These are phyloP conservation scores for Purpureocillium takamizusanense DNA, from an alignment of 2,329 filamentous ascomycete species.

Conservation along the genomic window DNA sequence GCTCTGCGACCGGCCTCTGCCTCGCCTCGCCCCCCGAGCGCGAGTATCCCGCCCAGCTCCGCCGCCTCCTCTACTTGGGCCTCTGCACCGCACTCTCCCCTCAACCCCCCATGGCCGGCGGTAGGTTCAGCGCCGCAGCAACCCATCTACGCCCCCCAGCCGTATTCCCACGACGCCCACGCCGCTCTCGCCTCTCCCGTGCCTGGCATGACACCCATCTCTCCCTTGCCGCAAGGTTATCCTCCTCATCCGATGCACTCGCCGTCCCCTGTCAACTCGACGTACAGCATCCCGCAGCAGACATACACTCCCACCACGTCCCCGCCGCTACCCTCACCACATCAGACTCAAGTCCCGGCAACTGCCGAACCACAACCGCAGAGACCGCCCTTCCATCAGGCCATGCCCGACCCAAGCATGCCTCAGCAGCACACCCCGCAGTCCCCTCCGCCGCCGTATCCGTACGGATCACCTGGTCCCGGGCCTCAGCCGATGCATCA, in stretches of 20 bases:
- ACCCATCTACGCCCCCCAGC: neutral
- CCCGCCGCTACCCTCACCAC: constrained; percentile 1
- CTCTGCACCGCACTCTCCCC: neutral
- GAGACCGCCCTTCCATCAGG: constrained; percentile 5
- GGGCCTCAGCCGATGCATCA: constrained; percentile 6
- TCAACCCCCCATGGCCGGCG: neutral
- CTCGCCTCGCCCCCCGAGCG: neutral
- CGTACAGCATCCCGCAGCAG: constrained; percentile 3
- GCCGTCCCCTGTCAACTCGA: constrained; percentile 1
- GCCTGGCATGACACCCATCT: neutral
- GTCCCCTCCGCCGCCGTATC: constrained; percentile 6
- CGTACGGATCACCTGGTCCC: constrained; percentile 1
- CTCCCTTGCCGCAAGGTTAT: neutral
- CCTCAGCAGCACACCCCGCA: constrained; percentile 2
- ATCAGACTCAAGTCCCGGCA: neutral
- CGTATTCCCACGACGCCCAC: neutral
- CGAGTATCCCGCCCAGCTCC: neutral
- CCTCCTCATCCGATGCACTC: neutral
- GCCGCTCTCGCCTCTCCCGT: neutral
- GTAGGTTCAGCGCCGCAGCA: neutral
- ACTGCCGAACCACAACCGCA: constrained; percentile 3
- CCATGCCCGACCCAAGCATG: constrained; percentile 1
- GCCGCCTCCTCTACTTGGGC: too few species aligned
- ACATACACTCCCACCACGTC: constrained; percentile 6
- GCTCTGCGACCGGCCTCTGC: neutral